These are phyloP conservation scores for Trichosporon sp. DNA, from an alignment of 1,284 basidiomycete species.

Conservation along the genomic window DNA sequence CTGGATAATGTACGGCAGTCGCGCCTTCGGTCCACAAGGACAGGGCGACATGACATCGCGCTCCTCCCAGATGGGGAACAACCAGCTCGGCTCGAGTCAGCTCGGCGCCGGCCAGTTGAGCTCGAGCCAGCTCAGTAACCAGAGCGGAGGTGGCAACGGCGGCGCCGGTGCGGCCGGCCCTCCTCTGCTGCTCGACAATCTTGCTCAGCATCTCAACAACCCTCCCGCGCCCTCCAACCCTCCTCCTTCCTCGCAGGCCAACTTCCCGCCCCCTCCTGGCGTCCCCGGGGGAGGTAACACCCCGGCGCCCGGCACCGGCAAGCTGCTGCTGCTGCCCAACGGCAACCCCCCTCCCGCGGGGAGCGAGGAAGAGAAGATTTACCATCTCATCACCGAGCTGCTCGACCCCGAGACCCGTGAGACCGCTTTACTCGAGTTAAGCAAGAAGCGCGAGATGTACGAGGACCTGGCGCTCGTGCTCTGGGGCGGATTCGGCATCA, in stretches of 20 bases:
- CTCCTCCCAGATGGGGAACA: background rate
- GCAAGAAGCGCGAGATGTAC: constrained; percentile 98
- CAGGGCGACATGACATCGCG: constrained; percentile 18
- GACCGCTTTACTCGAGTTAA: constrained; percentile 83
- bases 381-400: constrained; percentile 54
- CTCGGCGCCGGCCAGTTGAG: background rate
- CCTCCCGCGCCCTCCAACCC: constrained; percentile 38
- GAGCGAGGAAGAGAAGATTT: constrained; percentile 55
- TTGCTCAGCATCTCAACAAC: constrained; percentile 50
- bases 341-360: constrained; percentile 44
- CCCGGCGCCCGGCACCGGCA: constrained; percentile 30
- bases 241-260: background rate
- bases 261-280: constrained; percentile 4
- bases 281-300: constrained; percentile 11
- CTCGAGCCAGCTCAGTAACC: constrained; percentile 4
- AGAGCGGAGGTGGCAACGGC: background rate
- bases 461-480: constrained; percentile 96
- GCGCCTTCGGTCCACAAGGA: constrained; percentile 17
- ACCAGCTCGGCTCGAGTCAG: background rate
- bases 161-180: constrained; percentile 21
- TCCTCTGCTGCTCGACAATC: constrained; percentile 45
- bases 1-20: constrained; percentile 17
- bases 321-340: constrained; percentile 45
- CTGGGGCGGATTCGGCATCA: constrained; percentile 99
- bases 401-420: constrained; percentile 64